These are phyloP conservation scores for Desmodesmus armatus DNA, from an alignment of 139 green algal genomes.

Conservation along the genomic window DNA sequence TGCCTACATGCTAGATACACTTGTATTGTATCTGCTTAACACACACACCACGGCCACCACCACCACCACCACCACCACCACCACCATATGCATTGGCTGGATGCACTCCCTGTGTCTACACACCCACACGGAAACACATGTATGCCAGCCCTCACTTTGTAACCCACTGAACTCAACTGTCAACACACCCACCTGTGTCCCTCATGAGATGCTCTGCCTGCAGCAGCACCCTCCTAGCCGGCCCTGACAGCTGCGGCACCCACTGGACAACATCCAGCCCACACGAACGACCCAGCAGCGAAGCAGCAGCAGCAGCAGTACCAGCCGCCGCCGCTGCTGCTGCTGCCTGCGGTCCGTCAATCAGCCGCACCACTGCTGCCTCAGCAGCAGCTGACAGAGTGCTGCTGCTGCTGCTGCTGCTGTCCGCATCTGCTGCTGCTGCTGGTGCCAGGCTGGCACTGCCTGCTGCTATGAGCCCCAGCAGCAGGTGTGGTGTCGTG, in stretches of 20 bases:
- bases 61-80: not conserved
- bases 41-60: too few relatives aligned
- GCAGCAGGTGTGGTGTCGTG: slow-evolving; percentile 25
- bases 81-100: too few relatives aligned
- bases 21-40: too few relatives aligned
- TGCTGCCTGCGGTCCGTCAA: not conserved
- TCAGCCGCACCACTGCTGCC: not conserved
- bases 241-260: slow-evolving; percentile 7
- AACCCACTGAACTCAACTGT: not conserved
- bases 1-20: too few relatives aligned
- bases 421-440: not conserved
- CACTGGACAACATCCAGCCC: slow-evolving; percentile 14
- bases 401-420: slow-evolving; percentile 3
- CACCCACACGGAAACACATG: too few relatives aligned
- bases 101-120: too few relatives aligned
- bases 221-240: not conserved
- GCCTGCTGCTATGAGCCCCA: slow-evolving; percentile 4
- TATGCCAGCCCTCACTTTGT: not conserved
- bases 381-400: slow-evolving; percentile 9
- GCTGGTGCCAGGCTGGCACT: not conserved
- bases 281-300: not conserved
- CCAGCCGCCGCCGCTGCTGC: not conserved
- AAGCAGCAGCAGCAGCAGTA: slow-evolving; percentile 1
- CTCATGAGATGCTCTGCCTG: slow-evolving; percentile 19
- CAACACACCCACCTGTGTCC: not conserved